These are phyloP conservation scores for Skeletonema tropicum DNA, from an alignment of 108 stramenopile genomes.

Conservation along the genomic window DNA sequence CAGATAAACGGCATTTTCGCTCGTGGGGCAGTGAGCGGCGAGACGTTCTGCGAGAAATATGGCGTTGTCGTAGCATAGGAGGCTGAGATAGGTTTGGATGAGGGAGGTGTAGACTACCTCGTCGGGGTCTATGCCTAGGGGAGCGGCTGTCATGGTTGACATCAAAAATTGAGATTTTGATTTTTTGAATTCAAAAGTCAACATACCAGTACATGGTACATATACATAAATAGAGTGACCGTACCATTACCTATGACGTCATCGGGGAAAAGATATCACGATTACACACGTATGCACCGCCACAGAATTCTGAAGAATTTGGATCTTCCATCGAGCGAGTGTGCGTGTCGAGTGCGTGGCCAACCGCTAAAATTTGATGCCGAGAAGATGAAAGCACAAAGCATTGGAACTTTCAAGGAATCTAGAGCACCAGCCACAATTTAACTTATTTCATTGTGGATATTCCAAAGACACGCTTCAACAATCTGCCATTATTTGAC, in stretches of 20 bases:
- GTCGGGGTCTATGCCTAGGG: constrained; percentile 2
- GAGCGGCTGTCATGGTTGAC: neutral
- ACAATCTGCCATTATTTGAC: neutral
- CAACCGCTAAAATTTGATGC: neutral
- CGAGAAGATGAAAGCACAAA: neutral
- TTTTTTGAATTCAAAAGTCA: too few species aligned
- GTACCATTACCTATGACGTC: neutral
- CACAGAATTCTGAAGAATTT: too few species aligned
- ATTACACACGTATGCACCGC: too few species aligned
- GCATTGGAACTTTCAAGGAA: neutral
- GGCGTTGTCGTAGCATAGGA: constrained; percentile 80
- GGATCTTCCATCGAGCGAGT: too few species aligned
- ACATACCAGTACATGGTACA: too few species aligned
- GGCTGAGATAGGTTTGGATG: constrained; percentile 78
- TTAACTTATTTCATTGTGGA: neutral
- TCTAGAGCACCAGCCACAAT: neutral
- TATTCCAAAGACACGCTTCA: neutral
- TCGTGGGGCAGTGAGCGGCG: constrained; percentile 56
- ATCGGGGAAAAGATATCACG: neutral
- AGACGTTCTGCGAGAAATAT: constrained; percentile 83
- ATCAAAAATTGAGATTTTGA: neutral
- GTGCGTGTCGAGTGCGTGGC: neutral
- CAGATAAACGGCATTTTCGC: constrained; percentile 63
- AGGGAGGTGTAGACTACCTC: constrained; percentile 70
- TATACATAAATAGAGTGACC: too few species aligned